phyloP scores from a whole-genome alignment of 257 asterid genomes.

The Solanum corneliomulleri region DNA sequence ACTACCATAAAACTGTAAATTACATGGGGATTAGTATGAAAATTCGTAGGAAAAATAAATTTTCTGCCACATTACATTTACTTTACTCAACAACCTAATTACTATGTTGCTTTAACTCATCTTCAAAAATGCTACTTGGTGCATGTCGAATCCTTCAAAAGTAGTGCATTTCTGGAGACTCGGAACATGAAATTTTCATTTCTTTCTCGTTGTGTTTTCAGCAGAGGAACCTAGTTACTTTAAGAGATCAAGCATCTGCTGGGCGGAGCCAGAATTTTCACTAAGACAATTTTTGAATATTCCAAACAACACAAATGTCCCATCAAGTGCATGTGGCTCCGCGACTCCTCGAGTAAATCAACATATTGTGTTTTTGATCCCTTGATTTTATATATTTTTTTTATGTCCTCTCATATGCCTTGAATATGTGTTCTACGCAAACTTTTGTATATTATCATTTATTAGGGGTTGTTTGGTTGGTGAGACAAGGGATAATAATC shows the following conservation, averaged over 20 bases:
- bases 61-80: too few species aligned
- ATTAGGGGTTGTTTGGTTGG: not conserved
- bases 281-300: accelerated
- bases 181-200: not conserved
- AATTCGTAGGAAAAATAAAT: too few species aligned
- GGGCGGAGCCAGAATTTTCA: not conserved
- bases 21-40: too few species aligned
- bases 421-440: not conserved
- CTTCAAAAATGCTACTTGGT: not conserved
- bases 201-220: slow-evolving; percentile 5
- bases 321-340: not conserved
- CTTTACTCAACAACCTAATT: too few species aligned
- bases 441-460: too few species aligned
- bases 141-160: not conserved
- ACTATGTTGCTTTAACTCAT: too few species aligned
- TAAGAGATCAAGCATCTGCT: not conserved
- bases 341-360: not conserved
- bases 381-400: too few species aligned
- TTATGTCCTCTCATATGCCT: too few species aligned
- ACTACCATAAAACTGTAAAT: too few species aligned
- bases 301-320: not conserved
- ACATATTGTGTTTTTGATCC: not conserved
- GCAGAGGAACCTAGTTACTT: slow-evolving; percentile 56
- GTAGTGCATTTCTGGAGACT: not conserved
- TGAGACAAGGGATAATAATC: not conserved